Evolutionary conservation across 192 early-diverging fungal genomes (phyloP).

Genomic region (Gryganskiella cystojenkinii): DNA sequence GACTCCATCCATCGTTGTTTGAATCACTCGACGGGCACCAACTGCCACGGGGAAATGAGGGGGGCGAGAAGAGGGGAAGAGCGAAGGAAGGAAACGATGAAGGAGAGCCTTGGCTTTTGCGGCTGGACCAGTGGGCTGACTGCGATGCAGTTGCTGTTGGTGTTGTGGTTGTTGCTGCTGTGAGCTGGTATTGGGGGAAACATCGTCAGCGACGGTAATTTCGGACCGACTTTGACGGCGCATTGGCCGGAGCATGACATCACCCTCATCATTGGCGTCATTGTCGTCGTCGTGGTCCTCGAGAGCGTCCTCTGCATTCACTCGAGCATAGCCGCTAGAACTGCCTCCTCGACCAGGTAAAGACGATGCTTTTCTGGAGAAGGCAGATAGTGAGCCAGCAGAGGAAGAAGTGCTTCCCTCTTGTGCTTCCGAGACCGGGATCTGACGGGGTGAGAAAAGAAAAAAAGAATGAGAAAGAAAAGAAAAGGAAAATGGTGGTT

Average conservation of each 20-base stretch:
- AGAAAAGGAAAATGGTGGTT: background rate
- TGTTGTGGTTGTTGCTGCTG: background rate
- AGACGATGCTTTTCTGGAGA: conserved; percentile 16
- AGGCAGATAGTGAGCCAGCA: background rate
- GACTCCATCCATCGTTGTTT: conserved; percentile 63
- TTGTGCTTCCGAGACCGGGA: conserved; percentile 20
- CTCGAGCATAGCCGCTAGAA: background rate
- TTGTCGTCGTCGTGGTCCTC: conserved; percentile 61
- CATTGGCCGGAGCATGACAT: conserved; percentile 13
- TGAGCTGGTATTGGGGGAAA: background rate
- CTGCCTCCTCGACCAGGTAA: conserved; percentile 40
- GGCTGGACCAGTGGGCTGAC: background rate
- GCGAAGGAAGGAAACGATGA: background rate
- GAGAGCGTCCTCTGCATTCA: conserved; percentile 48
- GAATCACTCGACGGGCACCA: conserved; percentile 19
- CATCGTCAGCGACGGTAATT: background rate
- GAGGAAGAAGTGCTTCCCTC: conserved; percentile 1
- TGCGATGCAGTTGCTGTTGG: conserved; percentile 1
- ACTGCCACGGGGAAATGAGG: conserved; percentile 26
- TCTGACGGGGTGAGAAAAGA: conserved; percentile 7
- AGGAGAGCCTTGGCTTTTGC: too few species aligned
- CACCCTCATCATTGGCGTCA: conserved; percentile 55
- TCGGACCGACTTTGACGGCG: too few species aligned
- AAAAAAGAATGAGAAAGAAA: background rate
- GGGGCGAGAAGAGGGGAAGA: background rate